Conservation (phyloP, 306 rosid genomes). For the Amphicarpaea edgeworthii region DNA sequence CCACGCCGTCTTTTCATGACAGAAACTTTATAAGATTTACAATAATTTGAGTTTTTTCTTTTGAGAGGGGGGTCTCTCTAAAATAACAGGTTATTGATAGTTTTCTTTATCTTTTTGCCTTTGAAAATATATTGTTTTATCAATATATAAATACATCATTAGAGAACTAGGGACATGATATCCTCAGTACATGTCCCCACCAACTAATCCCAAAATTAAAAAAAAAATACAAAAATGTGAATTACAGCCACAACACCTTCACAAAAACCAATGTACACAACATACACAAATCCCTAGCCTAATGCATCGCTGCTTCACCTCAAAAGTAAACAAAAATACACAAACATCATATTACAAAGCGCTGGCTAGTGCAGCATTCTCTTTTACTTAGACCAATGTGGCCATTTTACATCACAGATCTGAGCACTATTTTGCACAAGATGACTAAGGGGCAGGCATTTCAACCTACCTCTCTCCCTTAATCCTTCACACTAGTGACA, state of each 20-base stretch:
- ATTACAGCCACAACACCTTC: slow-evolving; percentile 62
- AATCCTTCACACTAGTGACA: slow-evolving; percentile 53
- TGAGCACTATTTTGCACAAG: slow-evolving; percentile 52
- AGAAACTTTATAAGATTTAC: neutral
- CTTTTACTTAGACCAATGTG: slow-evolving; percentile 59
- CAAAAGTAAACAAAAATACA: slow-evolving; percentile 62
- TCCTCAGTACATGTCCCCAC: slow-evolving; percentile 35
- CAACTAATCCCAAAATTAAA: slow-evolving; percentile 21
- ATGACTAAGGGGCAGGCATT: slow-evolving; percentile 70
- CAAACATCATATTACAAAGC: slow-evolving; percentile 56
- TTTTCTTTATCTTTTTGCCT: slow-evolving; percentile 1
- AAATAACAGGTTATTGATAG: neutral
- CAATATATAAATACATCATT: neutral
- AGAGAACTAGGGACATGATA: slow-evolving; percentile 36
- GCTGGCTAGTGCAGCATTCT: slow-evolving; percentile 50
- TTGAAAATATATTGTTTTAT: neutral
- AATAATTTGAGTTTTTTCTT: neutral
- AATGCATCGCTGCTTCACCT: slow-evolving; percentile 71
- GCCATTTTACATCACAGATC: slow-evolving; percentile 67
- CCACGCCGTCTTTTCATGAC: neutral
- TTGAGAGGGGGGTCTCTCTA: neutral
- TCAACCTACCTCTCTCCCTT: slow-evolving; percentile 73
- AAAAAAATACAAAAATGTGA: slow-evolving; percentile 30
- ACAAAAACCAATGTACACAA: slow-evolving; percentile 69
- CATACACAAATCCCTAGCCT: slow-evolving; percentile 54